Conservation (phyloP, 768 basidiomycete genomes). For the Dacryopinax primogenitus region DNA sequence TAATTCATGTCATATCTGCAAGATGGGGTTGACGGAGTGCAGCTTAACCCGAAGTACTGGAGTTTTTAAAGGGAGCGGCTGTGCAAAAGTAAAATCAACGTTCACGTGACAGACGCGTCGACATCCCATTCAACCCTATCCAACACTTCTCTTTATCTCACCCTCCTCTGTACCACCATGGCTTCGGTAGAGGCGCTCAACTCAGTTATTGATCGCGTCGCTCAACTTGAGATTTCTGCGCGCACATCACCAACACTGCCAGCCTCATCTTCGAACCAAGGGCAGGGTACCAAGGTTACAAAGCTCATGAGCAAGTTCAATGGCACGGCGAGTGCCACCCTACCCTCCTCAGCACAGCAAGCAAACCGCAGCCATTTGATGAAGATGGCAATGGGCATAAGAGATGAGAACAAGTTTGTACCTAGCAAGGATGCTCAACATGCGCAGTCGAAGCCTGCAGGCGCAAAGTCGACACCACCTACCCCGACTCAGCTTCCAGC, state of each 20-base stretch:
- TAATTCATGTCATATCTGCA: neutral
- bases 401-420: slow-evolving; percentile 2
- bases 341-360: neutral
- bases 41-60: too few relatives aligned
- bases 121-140: neutral
- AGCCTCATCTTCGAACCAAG: neutral
- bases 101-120: slow-evolving; percentile 7
- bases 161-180: neutral
- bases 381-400: slow-evolving; percentile 4
- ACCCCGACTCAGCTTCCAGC: neutral
- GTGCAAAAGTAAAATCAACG: slow-evolving; percentile 6
- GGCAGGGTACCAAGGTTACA: neutral
- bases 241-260: neutral
- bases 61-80: neutral
- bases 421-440: neutral
- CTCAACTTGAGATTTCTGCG: neutral
- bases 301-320: slow-evolving; percentile 8
- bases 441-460: neutral
- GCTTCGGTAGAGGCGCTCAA: neutral
- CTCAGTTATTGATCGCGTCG: slow-evolving; percentile 3
- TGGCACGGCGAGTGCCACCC: neutral
- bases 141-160: neutral
- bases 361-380: neutral
- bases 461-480: neutral
- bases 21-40: too few relatives aligned